phyloP scores from a whole-genome alignment of 495 filamentous ascomycete genomes.

The Letharia columbiana region DNA sequence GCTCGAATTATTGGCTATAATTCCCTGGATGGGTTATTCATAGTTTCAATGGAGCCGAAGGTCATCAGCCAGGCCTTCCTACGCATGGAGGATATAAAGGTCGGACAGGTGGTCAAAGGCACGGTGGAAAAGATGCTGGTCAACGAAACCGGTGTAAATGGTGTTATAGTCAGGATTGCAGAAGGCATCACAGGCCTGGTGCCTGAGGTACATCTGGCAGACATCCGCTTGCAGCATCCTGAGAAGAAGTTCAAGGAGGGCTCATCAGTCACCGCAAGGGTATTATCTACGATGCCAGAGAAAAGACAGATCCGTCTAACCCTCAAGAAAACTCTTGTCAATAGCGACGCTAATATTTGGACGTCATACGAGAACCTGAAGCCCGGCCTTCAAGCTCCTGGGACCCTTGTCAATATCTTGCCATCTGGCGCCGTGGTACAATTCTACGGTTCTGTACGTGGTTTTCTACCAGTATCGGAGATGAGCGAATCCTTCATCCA shows the following conservation, averaged over 20 bases:
- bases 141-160: conserved; percentile 61
- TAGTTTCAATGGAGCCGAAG: conserved; percentile 73
- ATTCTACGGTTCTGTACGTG: conserved; percentile 76
- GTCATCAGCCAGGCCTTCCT: conserved; percentile 83
- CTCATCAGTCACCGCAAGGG: conserved; percentile 68
- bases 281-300: conserved; percentile 68
- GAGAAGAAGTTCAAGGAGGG: conserved; percentile 94
- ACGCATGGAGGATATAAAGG: conserved; percentile 73
- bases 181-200: conserved; percentile 84
- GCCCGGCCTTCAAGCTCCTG: conserved; percentile 65
- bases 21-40: conserved; percentile 71
- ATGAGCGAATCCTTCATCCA: conserved; percentile 97
- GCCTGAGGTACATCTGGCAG: conserved; percentile 77
- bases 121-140: conserved; percentile 77
- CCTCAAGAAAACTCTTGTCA: conserved; percentile 87
- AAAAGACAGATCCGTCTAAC: conserved; percentile 80
- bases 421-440: conserved; percentile 78
- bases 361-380: conserved; percentile 61
- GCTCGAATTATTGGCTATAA: conserved; percentile 83
- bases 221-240: conserved; percentile 79
- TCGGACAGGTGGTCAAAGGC: conserved; percentile 76
- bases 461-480: conserved; percentile 83
- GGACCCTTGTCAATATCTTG: conserved; percentile 74
- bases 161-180: conserved; percentile 70
- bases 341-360: conserved; percentile 70